Evolutionary conservation across 2,329 filamentous ascomycete genomes (phyloP).

Genomic region (Zymoseptoria ardabiliae): DNA sequence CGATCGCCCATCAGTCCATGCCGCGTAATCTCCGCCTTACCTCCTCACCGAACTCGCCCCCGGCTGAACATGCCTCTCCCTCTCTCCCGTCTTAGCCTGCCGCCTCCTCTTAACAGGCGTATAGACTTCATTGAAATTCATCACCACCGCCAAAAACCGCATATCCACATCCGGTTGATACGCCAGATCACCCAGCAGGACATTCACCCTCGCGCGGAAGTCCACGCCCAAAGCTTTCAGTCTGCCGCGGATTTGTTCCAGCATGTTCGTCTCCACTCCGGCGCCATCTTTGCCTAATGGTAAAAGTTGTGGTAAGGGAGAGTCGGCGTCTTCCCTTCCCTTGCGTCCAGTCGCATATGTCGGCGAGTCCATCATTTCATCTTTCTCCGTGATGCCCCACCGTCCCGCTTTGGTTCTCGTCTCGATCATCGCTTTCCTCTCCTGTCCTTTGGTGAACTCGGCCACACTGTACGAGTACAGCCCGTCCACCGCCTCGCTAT

Average conservation of each 20-base stretch:
- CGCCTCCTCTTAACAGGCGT: slow-evolving; percentile 62
- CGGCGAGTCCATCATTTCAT: slow-evolving; percentile 32
- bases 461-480: slow-evolving; percentile 92
- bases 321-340: slow-evolving; percentile 29
- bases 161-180: slow-evolving; percentile 94
- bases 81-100: slow-evolving; percentile 13
- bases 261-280: slow-evolving; percentile 52
- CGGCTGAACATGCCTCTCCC: background rate
- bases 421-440: slow-evolving; percentile 66
- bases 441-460: slow-evolving; percentile 87
- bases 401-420: slow-evolving; percentile 56
- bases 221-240: slow-evolving; percentile 64
- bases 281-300: slow-evolving; percentile 29
- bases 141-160: slow-evolving; percentile 88
- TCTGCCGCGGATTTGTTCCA: slow-evolving; percentile 68
- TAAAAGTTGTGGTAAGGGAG: slow-evolving; percentile 37
- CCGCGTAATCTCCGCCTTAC: background rate
- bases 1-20: background rate
- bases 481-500: slow-evolving; percentile 87
- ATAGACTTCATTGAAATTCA: slow-evolving; percentile 99
- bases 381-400: slow-evolving; percentile 56
- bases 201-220: slow-evolving; percentile 70
- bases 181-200: slow-evolving; percentile 79
- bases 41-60: background rate
- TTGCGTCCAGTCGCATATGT: slow-evolving; percentile 13